A percentile compares a stretch with the other conserved stretches of the same genome.
These are phyloP conservation scores for Datisca glomerata DNA, from an alignment of 306 rosid species.

Conservation along the genomic window DNA sequence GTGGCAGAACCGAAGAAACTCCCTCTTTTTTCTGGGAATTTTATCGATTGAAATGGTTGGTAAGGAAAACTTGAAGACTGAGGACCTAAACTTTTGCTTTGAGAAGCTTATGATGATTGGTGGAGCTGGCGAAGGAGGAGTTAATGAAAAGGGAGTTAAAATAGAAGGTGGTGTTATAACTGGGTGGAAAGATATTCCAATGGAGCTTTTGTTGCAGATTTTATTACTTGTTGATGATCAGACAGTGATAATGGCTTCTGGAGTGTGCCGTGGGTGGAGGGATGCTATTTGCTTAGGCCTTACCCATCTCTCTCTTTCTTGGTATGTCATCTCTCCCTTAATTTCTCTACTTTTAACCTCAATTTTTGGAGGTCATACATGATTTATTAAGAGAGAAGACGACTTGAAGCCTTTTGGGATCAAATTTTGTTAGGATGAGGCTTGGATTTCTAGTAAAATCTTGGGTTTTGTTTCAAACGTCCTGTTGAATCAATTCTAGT, in stretches of 20 bases:
- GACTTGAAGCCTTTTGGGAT: too few relatives aligned
- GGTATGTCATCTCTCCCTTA: conserved; percentile 18
- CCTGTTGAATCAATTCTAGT: neutral
- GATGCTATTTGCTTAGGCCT: conserved; percentile 64
- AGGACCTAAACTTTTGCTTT: conserved; percentile 69
- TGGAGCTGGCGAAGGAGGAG: conserved; percentile 25
- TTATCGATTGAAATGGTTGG: conserved; percentile 31
- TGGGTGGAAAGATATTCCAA: conserved; percentile 83
- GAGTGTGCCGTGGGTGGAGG: conserved; percentile 93
- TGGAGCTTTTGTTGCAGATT: conserved; percentile 78
- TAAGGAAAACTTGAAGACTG: conserved; percentile 34
- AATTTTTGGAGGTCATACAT: neutral
- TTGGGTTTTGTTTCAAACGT: neutral
- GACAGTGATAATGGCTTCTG: conserved; percentile 57
- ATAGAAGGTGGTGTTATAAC: conserved; percentile 38
- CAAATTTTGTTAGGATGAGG: too few relatives aligned
- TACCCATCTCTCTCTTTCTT: conserved; percentile 67
- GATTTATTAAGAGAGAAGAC: neutral
- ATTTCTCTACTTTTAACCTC: neutral
- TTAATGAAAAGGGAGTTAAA: too few relatives aligned
- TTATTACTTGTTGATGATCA: conserved; percentile 53
- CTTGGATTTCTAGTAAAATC: neutral
- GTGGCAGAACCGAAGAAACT: neutral
- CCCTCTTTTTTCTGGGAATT: too few relatives aligned
- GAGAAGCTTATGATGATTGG: conserved; percentile 60